Base-by-base conservation (phyloP, 2,329 filamentous ascomycete species). In the Cercospora sp. region DNA sequence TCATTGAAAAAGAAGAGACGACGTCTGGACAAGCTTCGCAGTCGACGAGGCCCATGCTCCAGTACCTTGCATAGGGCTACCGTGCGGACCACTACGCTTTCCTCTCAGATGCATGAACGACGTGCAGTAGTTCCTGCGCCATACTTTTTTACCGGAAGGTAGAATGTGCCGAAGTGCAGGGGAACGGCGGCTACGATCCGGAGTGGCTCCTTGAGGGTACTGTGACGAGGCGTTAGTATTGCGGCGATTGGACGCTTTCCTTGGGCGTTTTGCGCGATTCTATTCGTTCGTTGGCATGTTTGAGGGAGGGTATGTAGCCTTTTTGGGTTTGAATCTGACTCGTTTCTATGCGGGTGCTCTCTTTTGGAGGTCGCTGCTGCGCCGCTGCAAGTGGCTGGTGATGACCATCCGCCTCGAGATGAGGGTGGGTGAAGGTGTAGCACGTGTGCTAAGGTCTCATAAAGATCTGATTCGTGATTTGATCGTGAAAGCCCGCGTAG, bases 21-120 rank as follows among this genome's bases (percentile, higher is more conserved):
- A 74, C 69, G 73, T 75, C 67, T 63, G 63, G 66, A 71, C 69
- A 75, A 75, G 73, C 73, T 75, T 73, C 72, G 57, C 53, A 57
- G 26, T 59, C 63, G 43, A 58, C 65, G 30, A 69, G 68, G 67
- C 65, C 70, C 65, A 70, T 70, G 70, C 72, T 70, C 34, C 62
- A 64, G 71, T 73, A 72, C 71, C 72, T 75, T 75, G 70, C 73
- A 74, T 71, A 68, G 57, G 71, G 49, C 58, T 45, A 65, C 68
- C 68, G 59, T 32, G 37, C 49, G 34, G 49, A 32, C 34, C 18
- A 37, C 55, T 21, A 65, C 37, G 32, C 24, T 37, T 60, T 61
- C 12, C 21, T 60, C 55, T 63, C 60, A 63, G 63, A 51, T 70
- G 70, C 66, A 69, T 67, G 69, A 65, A 64, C 53, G 57, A 66